A percentile compares a stretch with the other conserved stretches of the same genome.
Evolutionary conservation across 179 eudicot genomes (phyloP).

Genomic region (Corrigiola litoralis): DNA sequence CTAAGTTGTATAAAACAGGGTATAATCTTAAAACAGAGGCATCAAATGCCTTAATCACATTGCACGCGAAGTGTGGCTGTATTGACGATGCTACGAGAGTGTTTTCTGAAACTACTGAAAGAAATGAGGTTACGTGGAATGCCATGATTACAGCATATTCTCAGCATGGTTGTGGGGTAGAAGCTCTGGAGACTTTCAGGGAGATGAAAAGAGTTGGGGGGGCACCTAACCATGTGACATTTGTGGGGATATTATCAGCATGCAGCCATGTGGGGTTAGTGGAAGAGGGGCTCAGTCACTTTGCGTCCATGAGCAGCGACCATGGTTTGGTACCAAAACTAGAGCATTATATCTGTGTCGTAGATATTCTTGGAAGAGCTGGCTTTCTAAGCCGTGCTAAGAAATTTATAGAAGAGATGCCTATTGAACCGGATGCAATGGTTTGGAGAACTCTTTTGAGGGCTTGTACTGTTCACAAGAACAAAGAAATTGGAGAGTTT

Average conservation of each 20-base stretch:
- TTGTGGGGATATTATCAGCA: slow-evolving; percentile 45
- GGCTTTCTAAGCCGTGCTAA: slow-evolving; percentile 35
- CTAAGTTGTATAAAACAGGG: slow-evolving; percentile 38
- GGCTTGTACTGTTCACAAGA: slow-evolving; percentile 37
- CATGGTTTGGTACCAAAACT: slow-evolving; percentile 32
- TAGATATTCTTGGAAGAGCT: slow-evolving; percentile 43
- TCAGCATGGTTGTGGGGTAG: slow-evolving; percentile 77
- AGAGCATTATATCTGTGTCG: slow-evolving; percentile 45
- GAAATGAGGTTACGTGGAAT: slow-evolving; percentile 83
- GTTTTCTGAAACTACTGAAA: slow-evolving; percentile 36
- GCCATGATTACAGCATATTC: slow-evolving; percentile 88
- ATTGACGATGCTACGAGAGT: slow-evolving; percentile 41
- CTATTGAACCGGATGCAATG: slow-evolving; percentile 41
- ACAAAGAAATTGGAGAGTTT: slow-evolving; percentile 37
- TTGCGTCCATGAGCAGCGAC: slow-evolving; percentile 37
- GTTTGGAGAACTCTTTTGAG: slow-evolving; percentile 50
- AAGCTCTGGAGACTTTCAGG: slow-evolving; percentile 33
- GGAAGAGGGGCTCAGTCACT: slow-evolving; percentile 38
- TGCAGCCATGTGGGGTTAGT: slow-evolving; percentile 55
- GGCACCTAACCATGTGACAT: slow-evolving; percentile 38
- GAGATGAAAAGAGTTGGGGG: slow-evolving; percentile 38
- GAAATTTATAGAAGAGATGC: slow-evolving; percentile 36
- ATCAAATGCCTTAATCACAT: slow-evolving; percentile 41
- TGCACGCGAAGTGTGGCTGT: slow-evolving; percentile 42
- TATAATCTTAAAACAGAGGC: slow-evolving; percentile 36